These are phyloP conservation scores for Lentinula boryana DNA, from an alignment of 768 basidiomycete genomes.

Conservation along the genomic window DNA sequence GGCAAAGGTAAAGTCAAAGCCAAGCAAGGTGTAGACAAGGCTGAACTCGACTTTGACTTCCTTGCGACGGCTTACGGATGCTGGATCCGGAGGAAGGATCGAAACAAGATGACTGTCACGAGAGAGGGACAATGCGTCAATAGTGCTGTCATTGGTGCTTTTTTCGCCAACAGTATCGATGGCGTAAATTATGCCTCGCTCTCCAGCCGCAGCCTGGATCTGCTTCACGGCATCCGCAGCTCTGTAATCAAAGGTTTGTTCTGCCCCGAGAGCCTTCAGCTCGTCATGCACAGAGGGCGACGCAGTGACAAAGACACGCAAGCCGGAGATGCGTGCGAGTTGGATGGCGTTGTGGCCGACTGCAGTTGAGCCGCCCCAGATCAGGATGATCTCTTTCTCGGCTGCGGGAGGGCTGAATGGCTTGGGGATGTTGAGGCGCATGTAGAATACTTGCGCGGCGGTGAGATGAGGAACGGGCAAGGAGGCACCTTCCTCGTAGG, in stretches of 20 bases:
- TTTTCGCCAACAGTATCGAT: conserved; percentile 1
- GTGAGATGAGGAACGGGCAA: conserved; percentile 5
- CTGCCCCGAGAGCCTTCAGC: conserved; percentile 3
- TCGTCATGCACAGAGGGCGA: not conserved
- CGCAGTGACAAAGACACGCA: conserved; percentile 3
- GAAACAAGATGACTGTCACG: not conserved
- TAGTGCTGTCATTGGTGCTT: not conserved
- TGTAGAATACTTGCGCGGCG: conserved; percentile 4
- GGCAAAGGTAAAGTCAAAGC: not conserved
- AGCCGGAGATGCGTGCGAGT: not conserved
- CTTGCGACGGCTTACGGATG: conserved; percentile 1
- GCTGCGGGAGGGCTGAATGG: not conserved
- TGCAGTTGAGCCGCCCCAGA: conserved; percentile 5
- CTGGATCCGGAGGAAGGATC: not conserved
- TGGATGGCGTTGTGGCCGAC: conserved; percentile 5
- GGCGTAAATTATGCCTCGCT: not conserved
- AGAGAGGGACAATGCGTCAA: not conserved
- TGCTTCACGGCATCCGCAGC: not conserved
- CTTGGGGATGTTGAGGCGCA: conserved; percentile 1
- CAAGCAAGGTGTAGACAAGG: conserved; percentile 2
- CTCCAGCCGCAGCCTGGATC: conserved; percentile 1
- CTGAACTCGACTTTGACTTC: conserved; percentile 4
- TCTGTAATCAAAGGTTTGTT: not conserved
- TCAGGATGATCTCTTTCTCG: not conserved
- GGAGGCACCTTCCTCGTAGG: conserved; percentile 4